Base-by-base conservation (phyloP, 2,329 filamentous ascomycete genomes). In the Aurifilum marmelostoma region DNA sequence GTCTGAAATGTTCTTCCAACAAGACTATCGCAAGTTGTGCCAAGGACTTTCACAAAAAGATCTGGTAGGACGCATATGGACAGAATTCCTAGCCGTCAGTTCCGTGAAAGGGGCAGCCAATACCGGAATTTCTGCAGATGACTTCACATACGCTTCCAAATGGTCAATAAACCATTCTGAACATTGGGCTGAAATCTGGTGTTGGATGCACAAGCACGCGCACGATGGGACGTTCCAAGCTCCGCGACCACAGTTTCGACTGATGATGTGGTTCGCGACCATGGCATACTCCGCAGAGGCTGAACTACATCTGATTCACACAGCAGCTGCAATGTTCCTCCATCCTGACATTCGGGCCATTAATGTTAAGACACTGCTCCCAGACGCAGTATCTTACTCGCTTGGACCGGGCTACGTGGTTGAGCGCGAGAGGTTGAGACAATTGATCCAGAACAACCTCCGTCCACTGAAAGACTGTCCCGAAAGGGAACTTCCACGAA, bases 181-280 rank as follows among this genome's bases (percentile, higher is more conserved):
- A 1, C 16, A 65, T 21, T 65, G 63, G 43, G 43, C 62, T 3
- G 43, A 27, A 1, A 43, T 50, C 9, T 72, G 69, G 71, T 71
- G 69, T 41, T 67, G 65, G 52, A 54, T 71, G 16, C 71, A 72
- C 61, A 27, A 24, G 14, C 24, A 43, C n/a, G 63, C 67, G n/a
- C 32, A 32, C 11, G 24, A 59, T 14, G 47, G 32, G 24, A 18
- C 11, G 24, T 24, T 32, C 18, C 5, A 18, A 21, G 5, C n/a
- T 14, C 21, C 54, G 3, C 27, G 2, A 5, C 63, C 1, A 32
- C 69, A 65, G 39, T 72, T 61, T 27, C 50, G 63, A 5, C 8
- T 70, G 1, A 68, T 73, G 64, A 73, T 74, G 8, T 75, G 72
- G 69, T 69, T 75, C 0, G 64, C 72, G 1, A 74, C 73, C 2